Evolutionary conservation across 768 basidiomycete species (phyloP).

Genomic region (Rhodotorula taiwanensis): DNA sequence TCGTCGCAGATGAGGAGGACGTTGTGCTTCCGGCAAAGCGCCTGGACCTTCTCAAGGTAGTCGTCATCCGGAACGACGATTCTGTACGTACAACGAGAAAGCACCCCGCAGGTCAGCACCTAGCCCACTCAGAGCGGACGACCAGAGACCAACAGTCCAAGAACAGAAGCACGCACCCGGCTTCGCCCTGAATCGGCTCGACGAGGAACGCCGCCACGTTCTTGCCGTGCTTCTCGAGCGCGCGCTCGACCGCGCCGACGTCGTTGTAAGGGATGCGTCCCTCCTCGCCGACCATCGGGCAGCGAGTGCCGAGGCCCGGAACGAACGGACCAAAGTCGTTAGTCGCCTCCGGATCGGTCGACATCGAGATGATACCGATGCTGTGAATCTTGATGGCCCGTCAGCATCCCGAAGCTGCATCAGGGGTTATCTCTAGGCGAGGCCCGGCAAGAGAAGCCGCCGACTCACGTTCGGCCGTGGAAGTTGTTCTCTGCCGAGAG

Average conservation of each 20-base stretch:
- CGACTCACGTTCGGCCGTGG: conserved; percentile 69
- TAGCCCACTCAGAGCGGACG: neutral
- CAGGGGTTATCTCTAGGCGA: too few species aligned
- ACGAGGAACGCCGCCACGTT: conserved; percentile 87
- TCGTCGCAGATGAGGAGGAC: conserved; percentile 94
- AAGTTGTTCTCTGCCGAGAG: conserved; percentile 85
- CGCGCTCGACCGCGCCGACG: conserved; percentile 73
- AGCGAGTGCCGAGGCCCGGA: conserved; percentile 72
- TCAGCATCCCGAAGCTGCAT: too few species aligned
- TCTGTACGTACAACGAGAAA: conserved; percentile 46
- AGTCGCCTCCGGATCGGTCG: conserved; percentile 85
- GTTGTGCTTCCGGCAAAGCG: conserved; percentile 83
- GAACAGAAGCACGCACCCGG: conserved; percentile 47
- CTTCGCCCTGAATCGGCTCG: conserved; percentile 99
- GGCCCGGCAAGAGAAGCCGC: conserved; percentile 50
- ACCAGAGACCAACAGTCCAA: too few species aligned
- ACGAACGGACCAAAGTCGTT: conserved; percentile 87
- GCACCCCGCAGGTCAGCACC: conserved; percentile 3
- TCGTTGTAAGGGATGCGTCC: conserved; percentile 72
- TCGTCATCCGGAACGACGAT: conserved; percentile 86
- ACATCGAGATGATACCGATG: conserved; percentile 58
- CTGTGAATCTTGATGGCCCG: neutral
- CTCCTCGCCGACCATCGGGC: conserved; percentile 48
- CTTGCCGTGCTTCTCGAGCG: conserved; percentile 69
- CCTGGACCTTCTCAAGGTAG: conserved; percentile 69